phyloP scores from a whole-genome alignment of 108 stramenopile species.

The Bacterosira constricta region DNA sequence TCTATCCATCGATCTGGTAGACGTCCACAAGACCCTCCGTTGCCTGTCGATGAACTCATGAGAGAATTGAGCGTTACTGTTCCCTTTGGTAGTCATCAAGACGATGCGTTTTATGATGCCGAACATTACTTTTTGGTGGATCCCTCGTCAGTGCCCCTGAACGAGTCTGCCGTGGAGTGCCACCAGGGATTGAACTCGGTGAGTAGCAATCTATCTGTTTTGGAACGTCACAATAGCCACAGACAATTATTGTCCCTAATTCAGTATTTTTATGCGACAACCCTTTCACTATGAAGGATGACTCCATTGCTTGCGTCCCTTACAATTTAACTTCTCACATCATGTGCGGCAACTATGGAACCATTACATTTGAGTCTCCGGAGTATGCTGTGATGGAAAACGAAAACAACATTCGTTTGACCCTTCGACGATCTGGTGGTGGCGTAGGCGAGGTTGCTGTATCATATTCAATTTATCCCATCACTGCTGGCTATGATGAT shows the following conservation, averaged over 20 bases:
- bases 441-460: slow-evolving; percentile 58
- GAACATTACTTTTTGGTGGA: slow-evolving; percentile 51
- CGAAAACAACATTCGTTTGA: slow-evolving; percentile 49
- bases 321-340: slow-evolving; percentile 47
- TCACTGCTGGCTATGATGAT: slow-evolving; percentile 54
- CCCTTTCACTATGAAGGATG: slow-evolving; percentile 28
- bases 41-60: slow-evolving; percentile 70
- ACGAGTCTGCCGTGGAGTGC: slow-evolving; percentile 51
- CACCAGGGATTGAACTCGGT: slow-evolving; percentile 52
- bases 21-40: slow-evolving; percentile 56
- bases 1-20: slow-evolving; percentile 73
- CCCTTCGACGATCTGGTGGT: slow-evolving; percentile 62
- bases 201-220: too few species aligned
- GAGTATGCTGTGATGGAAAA: slow-evolving; percentile 57
- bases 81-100: slow-evolving; percentile 71
- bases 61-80: slow-evolving; percentile 66
- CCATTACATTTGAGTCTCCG: slow-evolving; percentile 57
- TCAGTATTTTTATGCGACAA: too few species aligned
- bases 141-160: slow-evolving; percentile 26
- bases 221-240: background rate
- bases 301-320: slow-evolving; percentile 31
- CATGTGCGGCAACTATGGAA: slow-evolving; percentile 70
- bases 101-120: slow-evolving; percentile 73
- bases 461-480: slow-evolving; percentile 53
- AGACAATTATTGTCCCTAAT: background rate